A percentile compares a stretch with the other conserved stretches of the same genome.
These are phyloP conservation scores for Phytomonas francai DNA, from an alignment of 208 protist species.

Conservation along the genomic window DNA sequence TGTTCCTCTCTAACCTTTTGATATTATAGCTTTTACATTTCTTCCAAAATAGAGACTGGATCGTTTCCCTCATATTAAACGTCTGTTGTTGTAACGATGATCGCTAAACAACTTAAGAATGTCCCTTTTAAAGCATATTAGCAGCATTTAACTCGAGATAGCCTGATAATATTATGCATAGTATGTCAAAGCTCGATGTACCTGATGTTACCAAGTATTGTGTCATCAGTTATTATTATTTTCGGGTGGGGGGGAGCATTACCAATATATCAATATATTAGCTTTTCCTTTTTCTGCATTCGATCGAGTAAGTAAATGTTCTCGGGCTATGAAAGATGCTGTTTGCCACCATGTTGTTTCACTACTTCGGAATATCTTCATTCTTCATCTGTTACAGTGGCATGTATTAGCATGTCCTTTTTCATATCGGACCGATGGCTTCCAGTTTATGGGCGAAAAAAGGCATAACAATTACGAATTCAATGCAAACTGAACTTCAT, in stretches of 20 bases:
- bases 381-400: background rate
- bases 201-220: background rate
- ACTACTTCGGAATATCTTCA: background rate
- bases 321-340: background rate
- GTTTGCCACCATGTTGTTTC: background rate
- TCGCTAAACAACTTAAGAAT: background rate
- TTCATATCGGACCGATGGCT: background rate
- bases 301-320: background rate
- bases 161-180: background rate
- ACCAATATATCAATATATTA: background rate
- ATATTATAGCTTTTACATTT: background rate
- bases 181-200: background rate
- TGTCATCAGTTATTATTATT: background rate
- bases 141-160: background rate
- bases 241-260: background rate
- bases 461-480: background rate
- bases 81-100: background rate
- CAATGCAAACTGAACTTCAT: background rate
- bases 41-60: background rate
- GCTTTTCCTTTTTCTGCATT: background rate
- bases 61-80: background rate
- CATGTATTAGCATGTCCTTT: background rate
- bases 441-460: background rate
- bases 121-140: background rate
- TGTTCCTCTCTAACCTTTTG: constrained; percentile 4